Evolutionary conservation across 164 flowering plant species (phyloP).

Genomic region (Chimonanthus salicifolius): DNA sequence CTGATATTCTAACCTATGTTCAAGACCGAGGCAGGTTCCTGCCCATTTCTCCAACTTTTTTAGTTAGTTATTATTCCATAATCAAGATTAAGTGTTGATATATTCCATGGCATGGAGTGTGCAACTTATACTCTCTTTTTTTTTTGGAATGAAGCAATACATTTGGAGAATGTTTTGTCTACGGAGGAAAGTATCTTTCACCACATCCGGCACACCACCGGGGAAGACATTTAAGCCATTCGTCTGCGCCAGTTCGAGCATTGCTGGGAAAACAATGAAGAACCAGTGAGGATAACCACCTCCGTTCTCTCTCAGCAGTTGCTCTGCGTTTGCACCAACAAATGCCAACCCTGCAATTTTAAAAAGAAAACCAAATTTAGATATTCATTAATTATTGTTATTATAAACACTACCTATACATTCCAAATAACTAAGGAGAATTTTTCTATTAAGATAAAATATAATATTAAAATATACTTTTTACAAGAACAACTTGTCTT

Average conservation of each 20-base stretch:
- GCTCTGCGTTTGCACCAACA: constrained; percentile 19
- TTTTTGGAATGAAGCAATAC: constrained; percentile 10
- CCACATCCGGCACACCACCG: background rate
- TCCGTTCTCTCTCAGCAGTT: constrained; percentile 15
- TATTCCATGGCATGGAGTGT: too few species aligned
- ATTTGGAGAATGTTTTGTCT: constrained; percentile 26
- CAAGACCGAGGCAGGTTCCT: too few species aligned
- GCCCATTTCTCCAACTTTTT: too few species aligned
- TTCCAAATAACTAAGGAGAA: too few species aligned
- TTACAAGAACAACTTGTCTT: too few species aligned
- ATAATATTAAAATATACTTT: too few species aligned
- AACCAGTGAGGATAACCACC: constrained; percentile 32
- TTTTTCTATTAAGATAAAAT: too few species aligned
- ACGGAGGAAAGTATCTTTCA: constrained; percentile 11
- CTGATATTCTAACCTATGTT: background rate
- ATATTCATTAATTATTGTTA: too few species aligned
- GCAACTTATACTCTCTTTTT: too few species aligned
- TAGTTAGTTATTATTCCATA: too few species aligned
- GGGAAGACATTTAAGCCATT: constrained; percentile 14
- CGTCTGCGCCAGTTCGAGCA: constrained; percentile 27
- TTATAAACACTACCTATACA: too few species aligned
- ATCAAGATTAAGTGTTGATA: background rate
- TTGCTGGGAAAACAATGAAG: constrained; percentile 34
- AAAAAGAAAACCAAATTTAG: too few species aligned
- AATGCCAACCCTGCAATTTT: constrained; percentile 27